Percentiles rank a stretch among this genome's conserved stretches.
These are phyloP conservation scores for Euphorbia corollata DNA, from an alignment of 441 rosid species.

Conservation along the genomic window DNA sequence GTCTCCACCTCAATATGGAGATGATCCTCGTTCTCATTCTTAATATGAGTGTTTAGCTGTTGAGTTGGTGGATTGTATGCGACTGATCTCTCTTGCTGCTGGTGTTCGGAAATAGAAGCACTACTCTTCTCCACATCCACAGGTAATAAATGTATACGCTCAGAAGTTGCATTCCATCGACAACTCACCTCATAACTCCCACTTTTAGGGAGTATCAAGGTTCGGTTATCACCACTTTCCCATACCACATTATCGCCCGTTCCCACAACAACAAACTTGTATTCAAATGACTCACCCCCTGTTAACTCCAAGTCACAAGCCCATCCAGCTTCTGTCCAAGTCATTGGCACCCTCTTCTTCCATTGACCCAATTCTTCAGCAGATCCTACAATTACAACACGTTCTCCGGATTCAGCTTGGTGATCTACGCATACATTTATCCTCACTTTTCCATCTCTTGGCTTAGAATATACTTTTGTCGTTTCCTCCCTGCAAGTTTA, in stretches of 20 bases:
- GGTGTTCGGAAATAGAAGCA: too few relatives aligned
- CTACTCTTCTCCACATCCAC: neutral
- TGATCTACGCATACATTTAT: conserved; percentile 52
- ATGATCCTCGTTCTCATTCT: too few relatives aligned
- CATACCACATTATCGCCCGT: conserved; percentile 49
- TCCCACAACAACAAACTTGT: conserved; percentile 52
- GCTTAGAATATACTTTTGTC: conserved; percentile 29
- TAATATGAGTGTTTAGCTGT: too few relatives aligned
- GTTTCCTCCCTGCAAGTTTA: conserved; percentile 27
- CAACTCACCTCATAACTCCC: conserved; percentile 61
- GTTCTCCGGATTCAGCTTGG: conserved; percentile 79
- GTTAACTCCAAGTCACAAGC: conserved; percentile 49
- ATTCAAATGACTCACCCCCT: conserved; percentile 56
- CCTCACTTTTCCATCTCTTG: conserved; percentile 38
- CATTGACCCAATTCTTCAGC: conserved; percentile 66
- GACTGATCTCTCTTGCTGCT: too few relatives aligned
- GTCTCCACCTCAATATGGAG: conserved; percentile 27
- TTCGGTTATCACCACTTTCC: conserved; percentile 82
- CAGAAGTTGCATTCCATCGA: conserved; percentile 61
- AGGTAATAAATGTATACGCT: conserved; percentile 45
- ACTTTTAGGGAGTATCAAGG: conserved; percentile 46
- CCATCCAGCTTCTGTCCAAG: conserved; percentile 88
- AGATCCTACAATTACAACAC: conserved; percentile 69
- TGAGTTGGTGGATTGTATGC: too few relatives aligned
- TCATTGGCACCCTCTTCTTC: conserved; percentile 64